A percentile compares a stretch with the other conserved stretches of the same genome.
These are phyloP conservation scores for Haplosporangium gracile DNA, from an alignment of 192 early-diverging fungal genomes.

Conservation along the genomic window DNA sequence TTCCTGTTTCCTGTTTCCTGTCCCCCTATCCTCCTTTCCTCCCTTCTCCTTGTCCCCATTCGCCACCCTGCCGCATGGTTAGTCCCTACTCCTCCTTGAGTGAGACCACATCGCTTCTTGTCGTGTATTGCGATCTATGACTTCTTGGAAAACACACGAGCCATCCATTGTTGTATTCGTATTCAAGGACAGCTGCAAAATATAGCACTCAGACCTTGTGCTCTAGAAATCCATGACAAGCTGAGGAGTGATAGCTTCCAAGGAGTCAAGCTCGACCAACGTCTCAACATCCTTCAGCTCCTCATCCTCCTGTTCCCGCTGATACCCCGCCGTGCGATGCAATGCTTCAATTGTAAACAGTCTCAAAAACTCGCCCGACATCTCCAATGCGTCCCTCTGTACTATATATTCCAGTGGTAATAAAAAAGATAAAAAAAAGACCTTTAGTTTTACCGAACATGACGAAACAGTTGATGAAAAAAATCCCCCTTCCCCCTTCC, in stretches of 20 bases:
- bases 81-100: not conserved
- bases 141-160: not conserved
- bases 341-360: constrained; percentile 57
- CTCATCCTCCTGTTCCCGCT: constrained; percentile 56
- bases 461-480: no score
- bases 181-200: not conserved
- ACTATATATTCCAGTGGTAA: constrained; percentile 4
- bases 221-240: constrained; percentile 49
- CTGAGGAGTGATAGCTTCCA: constrained; percentile 47
- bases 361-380: constrained; percentile 51
- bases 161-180: not conserved
- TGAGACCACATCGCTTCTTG: not conserved
- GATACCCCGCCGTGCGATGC: constrained; percentile 54
- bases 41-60: not conserved
- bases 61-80: not conserved
- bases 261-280: constrained; percentile 41
- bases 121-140: not conserved
- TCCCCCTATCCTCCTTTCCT: not conserved
- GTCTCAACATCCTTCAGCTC: constrained; percentile 47
- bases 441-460: no score
- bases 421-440: not conserved
- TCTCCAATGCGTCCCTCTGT: constrained; percentile 44
- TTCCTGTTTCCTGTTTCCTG: no score
- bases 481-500: no score
- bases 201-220: not conserved